These are phyloP conservation scores for Vanderwaltozyma verrucispora DNA, from an alignment of 805 yeast genomes.

Conservation along the genomic window DNA sequence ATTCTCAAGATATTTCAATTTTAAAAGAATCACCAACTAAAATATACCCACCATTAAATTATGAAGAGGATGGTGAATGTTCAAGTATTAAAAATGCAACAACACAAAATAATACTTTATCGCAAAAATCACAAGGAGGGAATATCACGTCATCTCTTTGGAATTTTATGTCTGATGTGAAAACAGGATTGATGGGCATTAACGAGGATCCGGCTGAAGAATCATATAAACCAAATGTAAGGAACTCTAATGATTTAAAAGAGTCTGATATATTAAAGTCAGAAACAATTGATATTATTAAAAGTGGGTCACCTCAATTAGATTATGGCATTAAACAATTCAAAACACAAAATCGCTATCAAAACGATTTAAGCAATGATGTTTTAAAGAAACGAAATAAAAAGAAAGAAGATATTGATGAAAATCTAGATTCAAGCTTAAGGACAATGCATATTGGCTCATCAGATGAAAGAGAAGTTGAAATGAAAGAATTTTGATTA, in stretches of 20 bases:
- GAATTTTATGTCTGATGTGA: constrained; percentile 43
- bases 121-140: not conserved
- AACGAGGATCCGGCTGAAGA: constrained; percentile 16
- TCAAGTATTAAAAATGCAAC: not conserved
- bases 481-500: constrained; percentile 5
- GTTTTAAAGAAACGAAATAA: too few species aligned
- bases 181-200: constrained; percentile 31
- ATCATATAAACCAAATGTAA: not conserved
- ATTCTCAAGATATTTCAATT: constrained; percentile 3
- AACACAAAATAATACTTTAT: too few species aligned
- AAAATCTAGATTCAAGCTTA: too few species aligned
- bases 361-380: too few species aligned
- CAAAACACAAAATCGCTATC: not conserved
- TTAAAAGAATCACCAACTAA: not conserved
- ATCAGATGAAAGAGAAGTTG: constrained; percentile 2
- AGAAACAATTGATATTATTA: not conserved
- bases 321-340: not conserved
- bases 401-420: too few species aligned
- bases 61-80: not conserved
- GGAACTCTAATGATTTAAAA: not conserved
- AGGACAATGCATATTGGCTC: not conserved
- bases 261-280: not conserved
- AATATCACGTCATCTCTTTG: constrained; percentile 32
- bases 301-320: not conserved
- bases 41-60: constrained; percentile 6